Evolutionary conservation across 768 basidiomycete species (phyloP), one percentile per base, ranked within the genome.

Genomic region (Termitomyces titanicus): DNA sequence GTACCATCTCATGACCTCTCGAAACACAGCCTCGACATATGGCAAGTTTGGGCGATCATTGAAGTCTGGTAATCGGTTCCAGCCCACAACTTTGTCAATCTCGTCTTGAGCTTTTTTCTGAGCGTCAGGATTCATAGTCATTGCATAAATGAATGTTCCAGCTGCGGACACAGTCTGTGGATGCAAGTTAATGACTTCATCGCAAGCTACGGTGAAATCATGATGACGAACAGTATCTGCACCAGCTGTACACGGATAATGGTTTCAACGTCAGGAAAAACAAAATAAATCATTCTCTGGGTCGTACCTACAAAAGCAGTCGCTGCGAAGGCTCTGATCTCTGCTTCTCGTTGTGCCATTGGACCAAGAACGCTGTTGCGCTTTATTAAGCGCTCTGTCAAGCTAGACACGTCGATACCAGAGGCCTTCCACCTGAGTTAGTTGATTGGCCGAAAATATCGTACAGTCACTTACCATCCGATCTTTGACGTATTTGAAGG

Each of bases 1-100:
- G 39, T 64, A 56, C 74, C 75, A 76, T 10, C 76, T 67, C 49
- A 74, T 46, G 2, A 71, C 61, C 54, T 79, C 78, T 46, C 72
- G 70, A 0, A 60, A 58, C 20, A 79, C 61, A 1, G 76, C 76
- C 25, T 72, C 69, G 13, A 75, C 39, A 52, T 72, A 77, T 0
- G 77, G 75, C 34, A 79, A 64, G 0, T 61, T 63, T 7, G 64
- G 61, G 25, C 67, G 66, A 57, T 78, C 77, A 43, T 62, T 40
- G 50, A 72, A 73, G 2, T 63, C 69, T 39, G 76, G 76, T 11
- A 77, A 68, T 37, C 74, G 70, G 51, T 69, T 64, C 29, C 62
- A 55, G 31, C 74, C 72, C 47, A 76, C 20, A 18, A 76, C 64
- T 15, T 61, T 57, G 46, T 78, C 76, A 39, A 78, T 66, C 60